A percentile compares a stretch with the other conserved stretches of the same genome.
These are phyloP conservation scores for Colletotrichum tanaceti DNA, from an alignment of 2,329 filamentous ascomycete genomes.

Conservation along the genomic window DNA sequence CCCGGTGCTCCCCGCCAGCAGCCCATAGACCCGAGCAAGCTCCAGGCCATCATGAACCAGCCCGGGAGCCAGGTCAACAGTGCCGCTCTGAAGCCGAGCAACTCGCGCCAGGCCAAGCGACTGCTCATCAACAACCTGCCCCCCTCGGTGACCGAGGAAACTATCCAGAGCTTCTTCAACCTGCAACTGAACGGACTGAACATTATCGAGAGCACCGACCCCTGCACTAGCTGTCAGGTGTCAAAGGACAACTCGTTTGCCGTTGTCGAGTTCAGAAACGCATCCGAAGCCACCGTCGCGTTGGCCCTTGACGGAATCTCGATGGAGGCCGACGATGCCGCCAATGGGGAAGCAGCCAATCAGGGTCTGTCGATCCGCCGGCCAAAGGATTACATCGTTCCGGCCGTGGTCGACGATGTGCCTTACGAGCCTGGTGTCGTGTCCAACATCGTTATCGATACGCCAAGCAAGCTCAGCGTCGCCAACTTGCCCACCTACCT, in stretches of 20 bases:
- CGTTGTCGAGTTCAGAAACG: constrained; percentile 88
- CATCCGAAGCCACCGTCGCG: constrained; percentile 89
- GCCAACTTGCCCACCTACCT: constrained; percentile 90
- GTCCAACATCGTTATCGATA: constrained; percentile 86
- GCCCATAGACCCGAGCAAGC: constrained; percentile 91
- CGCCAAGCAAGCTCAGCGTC: constrained; percentile 94
- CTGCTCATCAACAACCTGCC: constrained; percentile 90
- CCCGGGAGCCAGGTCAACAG: constrained; percentile 77
- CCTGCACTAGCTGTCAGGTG: constrained; percentile 85
- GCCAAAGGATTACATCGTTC: constrained; percentile 97
- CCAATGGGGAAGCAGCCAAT: constrained; percentile 62
- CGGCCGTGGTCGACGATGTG: constrained; percentile 78
- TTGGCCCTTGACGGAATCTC: constrained; percentile 89
- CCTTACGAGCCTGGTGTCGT: constrained; percentile 81
- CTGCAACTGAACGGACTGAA: constrained; percentile 97
- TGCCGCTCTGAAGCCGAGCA: constrained; percentile 88
- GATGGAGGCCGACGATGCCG: constrained; percentile 79
- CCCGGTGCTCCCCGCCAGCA: constrained; percentile 95
- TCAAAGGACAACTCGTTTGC: constrained; percentile 84
- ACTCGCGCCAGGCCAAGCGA: constrained; percentile 93
- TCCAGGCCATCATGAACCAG: constrained; percentile 96
- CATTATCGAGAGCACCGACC: constrained; percentile 83
- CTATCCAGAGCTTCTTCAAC: constrained; percentile 88
- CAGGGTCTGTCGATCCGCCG: constrained; percentile 80
- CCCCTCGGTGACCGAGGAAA: constrained; percentile 77